Base-by-base conservation (phyloP, 768 basidiomycete genomes). In the Clitopilus passeckerianus region DNA sequence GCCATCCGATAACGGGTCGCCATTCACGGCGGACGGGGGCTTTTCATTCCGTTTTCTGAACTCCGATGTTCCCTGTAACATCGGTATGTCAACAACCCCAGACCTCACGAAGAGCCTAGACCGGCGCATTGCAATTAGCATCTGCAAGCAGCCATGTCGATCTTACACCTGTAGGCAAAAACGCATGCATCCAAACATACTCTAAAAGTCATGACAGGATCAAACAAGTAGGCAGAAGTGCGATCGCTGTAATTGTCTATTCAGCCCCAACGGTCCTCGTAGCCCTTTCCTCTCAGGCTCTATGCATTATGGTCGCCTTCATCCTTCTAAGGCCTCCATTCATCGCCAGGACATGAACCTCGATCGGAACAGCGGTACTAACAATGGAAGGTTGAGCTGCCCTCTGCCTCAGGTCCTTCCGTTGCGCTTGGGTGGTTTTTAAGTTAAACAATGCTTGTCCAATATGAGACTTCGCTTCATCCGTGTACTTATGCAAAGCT, bases 341-440 rank as follows among this genome's bases (percentile, higher is more conserved):
- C 60, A 84, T 81, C 57, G 75, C 80, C 68, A 73, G 73, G 60
- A 84, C 76, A 61, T 85, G 81, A n/a, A 85, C 83, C 27, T 78
- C 75, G 6, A 79, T 65, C 5, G 84, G 83, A n/a, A 85, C 66
- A 52, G 70, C 70, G 44, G 75, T 67, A 12, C 75, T 77, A 14
- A 77, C 66, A 9, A 85, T 66, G 37, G 75, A 78, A 24, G 84
- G 83, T 30, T 75, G 75, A 14, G 79, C 75, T 14, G 82, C 78
- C 24, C 77, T 72, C 58, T 79, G 76, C 54, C 83, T 72, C 20
- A 84, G 60, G 6, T 82, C 83, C 63, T 83, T 80, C 68, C 85
- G 74, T 60, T 85, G 82, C 54, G 74, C 77, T 58, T 73, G 73
- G 78, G 84, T 77, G 50, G 69, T 67, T 56, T 77, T 65, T 30